These are phyloP conservation scores for Trichophaea hybrida DNA, from an alignment of 2,329 filamentous ascomycete species.

Conservation along the genomic window DNA sequence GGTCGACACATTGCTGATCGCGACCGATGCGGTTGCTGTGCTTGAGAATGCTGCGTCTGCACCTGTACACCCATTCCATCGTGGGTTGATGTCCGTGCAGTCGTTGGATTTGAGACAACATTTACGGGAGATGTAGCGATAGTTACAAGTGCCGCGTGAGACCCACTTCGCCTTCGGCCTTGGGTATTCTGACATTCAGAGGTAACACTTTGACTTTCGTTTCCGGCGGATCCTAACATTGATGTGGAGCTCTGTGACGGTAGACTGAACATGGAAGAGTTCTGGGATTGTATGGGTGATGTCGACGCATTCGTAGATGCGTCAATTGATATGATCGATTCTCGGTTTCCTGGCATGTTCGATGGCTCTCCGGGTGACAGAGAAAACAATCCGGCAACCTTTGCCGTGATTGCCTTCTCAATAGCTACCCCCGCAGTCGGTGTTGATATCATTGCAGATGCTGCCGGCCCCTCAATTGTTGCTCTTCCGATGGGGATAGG, in stretches of 20 bases:
- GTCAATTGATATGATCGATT: constrained; percentile 7
- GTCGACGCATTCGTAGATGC: constrained; percentile 10
- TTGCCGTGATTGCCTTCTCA: constrained; percentile 15
- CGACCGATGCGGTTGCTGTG: constrained; percentile 7
- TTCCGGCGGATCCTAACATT: background rate
- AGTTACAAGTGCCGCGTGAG: constrained; percentile 2
- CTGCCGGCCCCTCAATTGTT: constrained; percentile 16
- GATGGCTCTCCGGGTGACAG: constrained; percentile 2
- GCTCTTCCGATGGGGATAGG: background rate
- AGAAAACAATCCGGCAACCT: background rate
- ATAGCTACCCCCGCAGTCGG: constrained; percentile 18
- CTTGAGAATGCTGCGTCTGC: background rate
- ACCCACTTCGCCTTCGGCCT: background rate
- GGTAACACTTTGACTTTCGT: background rate
- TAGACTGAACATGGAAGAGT: constrained; percentile 3
- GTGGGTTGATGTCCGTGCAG: constrained; percentile 16
- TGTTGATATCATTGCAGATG: constrained; percentile 19
- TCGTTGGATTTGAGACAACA: constrained; percentile 21
- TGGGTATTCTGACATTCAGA: background rate
- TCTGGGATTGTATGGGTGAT: constrained; percentile 9
- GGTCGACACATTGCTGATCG: background rate
- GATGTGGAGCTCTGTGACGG: background rate
- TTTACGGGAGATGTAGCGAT: constrained; percentile 22
- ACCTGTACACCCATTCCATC: constrained; percentile 21
- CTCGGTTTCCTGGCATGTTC: constrained; percentile 12